These are phyloP conservation scores for Populus ilicifolia DNA, from an alignment of 345 rosid species.

Conservation along the genomic window DNA sequence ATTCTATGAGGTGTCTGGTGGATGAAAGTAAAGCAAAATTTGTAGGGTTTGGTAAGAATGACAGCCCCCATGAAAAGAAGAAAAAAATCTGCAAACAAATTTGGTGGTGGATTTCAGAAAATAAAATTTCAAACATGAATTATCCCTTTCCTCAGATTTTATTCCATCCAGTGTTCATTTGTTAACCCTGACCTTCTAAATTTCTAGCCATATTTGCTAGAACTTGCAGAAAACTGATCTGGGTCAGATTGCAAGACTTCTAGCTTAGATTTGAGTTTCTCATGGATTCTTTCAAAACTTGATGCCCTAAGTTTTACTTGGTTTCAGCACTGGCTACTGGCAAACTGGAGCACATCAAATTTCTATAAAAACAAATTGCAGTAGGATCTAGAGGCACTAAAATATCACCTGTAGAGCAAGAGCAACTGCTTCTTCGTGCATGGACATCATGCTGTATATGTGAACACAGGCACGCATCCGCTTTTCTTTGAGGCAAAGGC, in stretches of 20 bases:
- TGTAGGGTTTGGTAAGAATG: background rate
- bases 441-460: conserved; percentile 98
- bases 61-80: too few relatives aligned
- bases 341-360: background rate
- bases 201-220: background rate
- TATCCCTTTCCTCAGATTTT: background rate
- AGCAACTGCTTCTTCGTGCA: conserved; percentile 99
- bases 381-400: conserved; percentile 1
- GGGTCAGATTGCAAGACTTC: too few relatives aligned
- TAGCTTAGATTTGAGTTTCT: background rate
- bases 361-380: background rate
- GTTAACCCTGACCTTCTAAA: background rate
- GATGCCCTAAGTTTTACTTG: background rate
- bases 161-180: background rate
- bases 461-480: conserved; percentile 96
- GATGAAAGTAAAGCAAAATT: background rate
- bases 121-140: too few relatives aligned
- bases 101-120: too few relatives aligned
- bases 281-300: background rate
- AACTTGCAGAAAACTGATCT: background rate
- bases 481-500: conserved; percentile 92
- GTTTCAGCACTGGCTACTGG: background rate
- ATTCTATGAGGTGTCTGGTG: background rate
- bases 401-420: conserved; percentile 85
- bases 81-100: too few relatives aligned